Evolutionary conservation across 768 basidiomycete genomes (phyloP), one percentile per base, ranked within the genome.

Genomic region (Trametes sanguinea): DNA sequence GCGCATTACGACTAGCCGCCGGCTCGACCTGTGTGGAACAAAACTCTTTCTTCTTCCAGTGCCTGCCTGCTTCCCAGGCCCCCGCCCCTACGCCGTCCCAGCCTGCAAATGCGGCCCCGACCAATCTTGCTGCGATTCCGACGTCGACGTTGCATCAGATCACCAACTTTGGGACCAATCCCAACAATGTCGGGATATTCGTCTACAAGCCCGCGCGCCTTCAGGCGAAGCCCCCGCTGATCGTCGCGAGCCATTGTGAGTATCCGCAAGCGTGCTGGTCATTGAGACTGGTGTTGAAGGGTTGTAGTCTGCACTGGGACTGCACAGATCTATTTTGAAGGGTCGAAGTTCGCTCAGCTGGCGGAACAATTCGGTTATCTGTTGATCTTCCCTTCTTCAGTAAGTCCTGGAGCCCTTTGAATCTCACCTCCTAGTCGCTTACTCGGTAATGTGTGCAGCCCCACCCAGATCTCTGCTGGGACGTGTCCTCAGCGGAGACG

Each of bases 101-200:
- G 7, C 9, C 61, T 2, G 30, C 51, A 9, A 43, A 54, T 17
- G 55, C 53, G 6, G 65, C 65, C 6, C 61, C 61, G 39, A 46
- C 57, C 13, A 51, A 53, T 17, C 22, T 66, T 16, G 45, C 35
- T 22, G 59, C 65, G n/a, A 66, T 66, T 51, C 65, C 65, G 7
- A 58, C 65, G 30, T 66, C 65, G 44, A 65, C 66, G 27, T 46
- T 65, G 27, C 58, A 60, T 42, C 77, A 80, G 64, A 74, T 80
- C 50, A 73, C 73, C 35, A 78, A 79, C 73, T 81, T 81, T 65
- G 83, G 83, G 7, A 48, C 80, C 29, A 85, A 85, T 71, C 83
- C 84, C 11, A 84, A 78, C 47, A 76, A 77, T 67, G 82, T 84
- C 45, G 72, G 74, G 40, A 78, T 83, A 74, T 84, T 71, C 69